These are phyloP conservation scores for Beta lomatogona DNA, from an alignment of 179 eudicot species.

Conservation along the genomic window DNA sequence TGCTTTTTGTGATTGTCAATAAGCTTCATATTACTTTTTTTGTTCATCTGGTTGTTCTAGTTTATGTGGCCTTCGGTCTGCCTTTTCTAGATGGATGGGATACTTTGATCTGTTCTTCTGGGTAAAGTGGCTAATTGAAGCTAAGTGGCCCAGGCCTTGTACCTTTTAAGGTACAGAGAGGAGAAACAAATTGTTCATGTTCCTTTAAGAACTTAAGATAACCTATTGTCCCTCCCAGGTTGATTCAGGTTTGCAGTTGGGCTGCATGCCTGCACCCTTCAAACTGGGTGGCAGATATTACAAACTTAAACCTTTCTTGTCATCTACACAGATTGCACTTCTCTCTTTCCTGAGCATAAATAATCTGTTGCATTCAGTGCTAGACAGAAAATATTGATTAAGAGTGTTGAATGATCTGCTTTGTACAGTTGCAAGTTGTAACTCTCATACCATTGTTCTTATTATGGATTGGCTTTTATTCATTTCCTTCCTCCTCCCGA, in stretches of 20 bases:
- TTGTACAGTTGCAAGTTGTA: not conserved
- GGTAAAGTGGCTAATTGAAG: not conserved
- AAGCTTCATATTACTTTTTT: not conserved
- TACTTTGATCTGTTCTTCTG: not conserved
- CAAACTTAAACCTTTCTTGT: not conserved
- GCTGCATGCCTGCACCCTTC: not conserved
- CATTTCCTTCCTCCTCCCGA: not conserved
- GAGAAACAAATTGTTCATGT: not conserved
- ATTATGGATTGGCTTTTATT: not conserved
- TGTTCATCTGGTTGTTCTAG: not conserved
- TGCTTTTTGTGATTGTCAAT: no score
- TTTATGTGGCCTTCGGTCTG: not conserved
- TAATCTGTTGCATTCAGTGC: not conserved
- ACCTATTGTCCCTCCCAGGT: not conserved
- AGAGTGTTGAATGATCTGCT: not conserved
- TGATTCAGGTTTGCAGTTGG: not conserved
- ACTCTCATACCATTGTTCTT: not conserved
- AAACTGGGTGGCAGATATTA: not conserved
- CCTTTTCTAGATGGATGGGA: not conserved
- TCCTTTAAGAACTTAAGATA: not conserved
- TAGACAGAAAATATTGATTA: not conserved
- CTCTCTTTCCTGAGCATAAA: not conserved
- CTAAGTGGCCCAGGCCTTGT: not conserved
- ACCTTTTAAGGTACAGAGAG: not conserved
- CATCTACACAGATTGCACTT: not conserved